Evolutionary conservation across 345 rosid genomes (phyloP).

Genomic region (Salix dunnii): DNA sequence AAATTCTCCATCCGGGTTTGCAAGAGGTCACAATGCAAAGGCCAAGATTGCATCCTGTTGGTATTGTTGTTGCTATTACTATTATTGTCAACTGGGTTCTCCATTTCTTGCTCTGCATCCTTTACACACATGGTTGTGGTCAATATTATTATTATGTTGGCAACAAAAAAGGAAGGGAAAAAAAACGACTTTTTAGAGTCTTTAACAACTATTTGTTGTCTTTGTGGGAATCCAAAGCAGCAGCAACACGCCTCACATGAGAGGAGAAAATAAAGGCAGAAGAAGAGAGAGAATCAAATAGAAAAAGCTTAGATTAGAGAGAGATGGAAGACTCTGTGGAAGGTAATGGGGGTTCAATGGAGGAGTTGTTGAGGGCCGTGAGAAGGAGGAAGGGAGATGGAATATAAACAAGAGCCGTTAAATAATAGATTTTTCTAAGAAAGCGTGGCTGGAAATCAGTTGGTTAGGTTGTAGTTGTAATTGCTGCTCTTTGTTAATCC

Average conservation of each 20-base stretch:
- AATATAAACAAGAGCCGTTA: conserved; percentile 16
- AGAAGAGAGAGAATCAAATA: conserved; percentile 9
- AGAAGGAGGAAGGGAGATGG: not conserved
- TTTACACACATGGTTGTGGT: conserved; percentile 45
- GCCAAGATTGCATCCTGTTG: conserved; percentile 27
- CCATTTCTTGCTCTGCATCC: conserved; percentile 41
- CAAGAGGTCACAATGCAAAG: conserved; percentile 39
- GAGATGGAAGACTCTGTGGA: conserved; percentile 27
- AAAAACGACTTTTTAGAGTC: not conserved
- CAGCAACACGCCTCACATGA: not conserved
- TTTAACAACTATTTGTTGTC: not conserved
- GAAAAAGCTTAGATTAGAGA: conserved; percentile 16
- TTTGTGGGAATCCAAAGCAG: conserved; percentile 25
- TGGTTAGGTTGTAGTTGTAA: conserved; percentile 16
- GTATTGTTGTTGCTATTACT: conserved; percentile 14
- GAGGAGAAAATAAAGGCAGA: not conserved
- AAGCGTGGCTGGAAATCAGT: conserved; percentile 36
- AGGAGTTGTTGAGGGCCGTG: not conserved
- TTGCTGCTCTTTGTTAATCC: not conserved
- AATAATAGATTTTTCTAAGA: conserved; percentile 44
- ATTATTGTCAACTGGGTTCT: conserved; percentile 1
- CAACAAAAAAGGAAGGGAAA: not conserved
- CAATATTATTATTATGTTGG: not conserved
- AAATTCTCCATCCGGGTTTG: conserved; percentile 44
- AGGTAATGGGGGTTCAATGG: not conserved